Evolutionary conservation across 805 yeast species (phyloP), one percentile per base, ranked within the genome.

Genomic region (Kodamaea lidongshanica): DNA sequence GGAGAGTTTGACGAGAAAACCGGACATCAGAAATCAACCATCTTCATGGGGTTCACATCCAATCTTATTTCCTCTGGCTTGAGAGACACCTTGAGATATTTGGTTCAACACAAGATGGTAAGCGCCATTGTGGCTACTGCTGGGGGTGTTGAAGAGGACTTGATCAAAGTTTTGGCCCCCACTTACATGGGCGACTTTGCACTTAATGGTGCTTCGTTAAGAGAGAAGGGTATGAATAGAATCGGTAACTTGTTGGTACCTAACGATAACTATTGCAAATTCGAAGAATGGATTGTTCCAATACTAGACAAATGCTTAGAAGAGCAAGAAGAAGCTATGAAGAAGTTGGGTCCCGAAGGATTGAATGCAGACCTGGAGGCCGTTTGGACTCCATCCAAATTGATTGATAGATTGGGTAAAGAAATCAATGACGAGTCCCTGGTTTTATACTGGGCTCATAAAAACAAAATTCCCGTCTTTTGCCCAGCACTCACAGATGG

Each of bases 401-500:
- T 92, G 48, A 88, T 89, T 47, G 94, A 87, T 54, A 75, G 99
- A 42, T 65, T 92, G 19, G 99, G 99, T 41, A 80, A 86, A 52
- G 98, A 92, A 59, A 89, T 92, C 55, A 74, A 92, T 53, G 89
- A 92, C 56, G 97, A 92, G 58, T 67, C 81, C 25, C 84, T 95
- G 4, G 97, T 92, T 3, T 70, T 89, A 25, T 92, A 89, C 61
- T 94, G 98, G 97, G 95, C 96, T 18, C 94, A 92, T 66, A 89
- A 92, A 62, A 92, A 92, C 65, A 62, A 87, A 49, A 92, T 92
- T 39, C 99, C 99, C 11, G 75, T 92, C 22, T 92, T 92, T 61
- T 92, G 97, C 58, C 99, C 99, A 12, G 92, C 97, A 3, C 66
- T 92, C 35, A 92, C 99, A 4, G 99, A 92, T 61, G 99, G 99